Conservation (phyloP, 2,329 filamentous ascomycete species). For the Ophiostoma quercus region DNA sequence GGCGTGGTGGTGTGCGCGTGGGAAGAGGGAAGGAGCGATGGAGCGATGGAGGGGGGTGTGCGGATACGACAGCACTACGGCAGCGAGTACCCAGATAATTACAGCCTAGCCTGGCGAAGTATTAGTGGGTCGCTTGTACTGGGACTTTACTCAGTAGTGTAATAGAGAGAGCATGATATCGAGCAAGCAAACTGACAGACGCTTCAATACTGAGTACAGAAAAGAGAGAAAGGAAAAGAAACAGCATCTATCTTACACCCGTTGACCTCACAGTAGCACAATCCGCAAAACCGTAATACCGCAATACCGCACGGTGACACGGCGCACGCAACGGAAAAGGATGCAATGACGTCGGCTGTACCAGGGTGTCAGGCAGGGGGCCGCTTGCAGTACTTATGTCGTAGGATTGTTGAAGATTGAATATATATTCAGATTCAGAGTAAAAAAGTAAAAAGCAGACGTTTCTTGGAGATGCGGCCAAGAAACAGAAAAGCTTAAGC, state of each 20-base stretch:
- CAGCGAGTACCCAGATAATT: neutral
- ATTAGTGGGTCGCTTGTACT: neutral
- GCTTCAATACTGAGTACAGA: neutral
- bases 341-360: neutral
- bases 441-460: no score
- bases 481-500: neutral
- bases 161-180: neutral
- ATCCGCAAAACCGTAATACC: neutral
- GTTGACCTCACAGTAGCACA: neutral
- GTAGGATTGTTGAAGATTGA: no score
- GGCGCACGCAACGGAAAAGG: neutral
- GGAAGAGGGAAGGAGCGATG: neutral
- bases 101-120: neutral
- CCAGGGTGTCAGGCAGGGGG: slow-evolving; percentile 5
- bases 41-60: slow-evolving; percentile 6
- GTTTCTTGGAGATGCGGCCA: neutral
- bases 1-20: slow-evolving; percentile 5
- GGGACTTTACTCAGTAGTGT: neutral
- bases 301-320: neutral
- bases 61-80: neutral
- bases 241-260: no score
- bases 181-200: neutral
- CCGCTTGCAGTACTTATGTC: neutral
- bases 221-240: no score
- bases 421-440: no score